phyloP scores from a whole-genome alignment of 257 asterid species.

The Catharanthus roseus region DNA sequence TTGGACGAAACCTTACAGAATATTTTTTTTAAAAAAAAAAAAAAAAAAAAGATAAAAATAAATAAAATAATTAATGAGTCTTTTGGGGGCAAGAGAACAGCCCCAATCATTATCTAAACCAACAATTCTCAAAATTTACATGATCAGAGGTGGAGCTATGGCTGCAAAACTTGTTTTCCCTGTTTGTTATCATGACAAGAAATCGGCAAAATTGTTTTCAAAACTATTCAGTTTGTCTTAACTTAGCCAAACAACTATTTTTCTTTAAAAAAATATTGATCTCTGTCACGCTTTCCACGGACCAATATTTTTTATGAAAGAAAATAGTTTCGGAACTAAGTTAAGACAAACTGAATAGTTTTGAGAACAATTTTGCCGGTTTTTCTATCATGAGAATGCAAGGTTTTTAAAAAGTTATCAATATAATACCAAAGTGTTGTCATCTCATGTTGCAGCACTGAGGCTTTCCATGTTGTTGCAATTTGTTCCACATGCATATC shows the following conservation, averaged over 20 bases:
- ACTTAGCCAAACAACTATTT: too few species aligned
- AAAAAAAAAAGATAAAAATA: not conserved
- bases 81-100: slow-evolving; percentile 5
- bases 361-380: too few species aligned
- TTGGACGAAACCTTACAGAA: slow-evolving; percentile 14
- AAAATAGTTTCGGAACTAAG: too few species aligned
- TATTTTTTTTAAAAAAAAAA: too few species aligned
- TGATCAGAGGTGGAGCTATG: slow-evolving; percentile 21
- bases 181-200: not conserved
- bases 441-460: slow-evolving; percentile 84
- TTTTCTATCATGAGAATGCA: not conserved
- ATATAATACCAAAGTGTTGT: slow-evolving; percentile 20
- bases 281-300: too few species aligned
- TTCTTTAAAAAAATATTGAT: too few species aligned
- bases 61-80: slow-evolving; percentile 11
- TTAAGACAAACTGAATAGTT: too few species aligned
- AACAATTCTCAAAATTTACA: slow-evolving; percentile 29
- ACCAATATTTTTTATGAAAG: too few species aligned
- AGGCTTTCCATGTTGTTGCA: slow-evolving; percentile 49
- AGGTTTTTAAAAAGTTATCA: slow-evolving; percentile 11
- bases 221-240: too few species aligned
- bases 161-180: slow-evolving; percentile 41
- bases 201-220: too few species aligned
- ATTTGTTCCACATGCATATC: slow-evolving; percentile 83
- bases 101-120: slow-evolving; percentile 14